These are phyloP conservation scores for Starmera stellimalicola DNA, from an alignment of 1,139 yeast species.

Conservation along the genomic window DNA sequence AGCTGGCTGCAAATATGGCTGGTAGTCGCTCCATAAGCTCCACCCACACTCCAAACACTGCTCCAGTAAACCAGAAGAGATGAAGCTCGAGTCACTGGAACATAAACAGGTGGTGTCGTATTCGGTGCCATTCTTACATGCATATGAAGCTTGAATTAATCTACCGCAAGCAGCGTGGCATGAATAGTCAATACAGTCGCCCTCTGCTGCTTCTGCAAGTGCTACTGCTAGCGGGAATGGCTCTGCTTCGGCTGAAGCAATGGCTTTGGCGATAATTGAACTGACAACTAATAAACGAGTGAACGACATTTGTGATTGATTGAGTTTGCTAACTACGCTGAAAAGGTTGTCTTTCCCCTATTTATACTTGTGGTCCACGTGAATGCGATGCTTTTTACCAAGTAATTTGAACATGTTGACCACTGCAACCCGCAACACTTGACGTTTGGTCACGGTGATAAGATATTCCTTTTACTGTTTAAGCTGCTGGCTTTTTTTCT, in stretches of 20 bases:
- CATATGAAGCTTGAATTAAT: neutral
- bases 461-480: too few species aligned
- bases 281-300: too few species aligned
- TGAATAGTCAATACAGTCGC: neutral
- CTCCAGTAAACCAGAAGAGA: slow-evolving; percentile 8
- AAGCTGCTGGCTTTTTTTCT: too few species aligned
- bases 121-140: slow-evolving; percentile 6
- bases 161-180: neutral
- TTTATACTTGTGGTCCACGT: too few species aligned
- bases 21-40: slow-evolving; percentile 19
- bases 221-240: neutral
- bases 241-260: neutral
- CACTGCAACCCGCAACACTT: too few species aligned
- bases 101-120: slow-evolving; percentile 16
- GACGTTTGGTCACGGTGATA: too few species aligned
- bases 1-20: slow-evolving; percentile 13
- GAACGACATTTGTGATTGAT: too few species aligned
- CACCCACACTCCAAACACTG: slow-evolving; percentile 20
- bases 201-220: neutral
- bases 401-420: too few species aligned
- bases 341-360: too few species aligned
- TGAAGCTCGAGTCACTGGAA: slow-evolving; percentile 10
- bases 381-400: too few species aligned
- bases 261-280: neutral
- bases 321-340: too few species aligned